Conservation (phyloP, 352 stramenopile genomes). For the Phytophthora sojae region DNA sequence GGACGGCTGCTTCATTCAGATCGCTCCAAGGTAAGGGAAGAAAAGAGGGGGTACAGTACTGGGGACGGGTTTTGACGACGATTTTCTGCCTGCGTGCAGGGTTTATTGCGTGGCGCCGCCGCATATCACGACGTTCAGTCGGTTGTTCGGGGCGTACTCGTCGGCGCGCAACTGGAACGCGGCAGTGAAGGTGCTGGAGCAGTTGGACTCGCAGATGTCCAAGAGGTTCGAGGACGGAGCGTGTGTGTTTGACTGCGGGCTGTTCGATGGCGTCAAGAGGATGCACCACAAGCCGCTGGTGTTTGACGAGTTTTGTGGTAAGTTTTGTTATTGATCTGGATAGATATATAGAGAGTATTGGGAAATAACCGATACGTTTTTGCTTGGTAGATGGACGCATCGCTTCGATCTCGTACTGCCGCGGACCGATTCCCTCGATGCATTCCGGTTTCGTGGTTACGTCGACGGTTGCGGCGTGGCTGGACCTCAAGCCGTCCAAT, state of each 20-base stretch:
- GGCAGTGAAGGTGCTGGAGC: conserved; percentile 76
- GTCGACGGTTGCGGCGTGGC: conserved; percentile 85
- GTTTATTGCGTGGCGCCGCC: conserved; percentile 83
- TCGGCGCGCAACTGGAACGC: conserved; percentile 73
- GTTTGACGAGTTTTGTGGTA: conserved; percentile 89
- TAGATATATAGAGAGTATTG: too few relatives aligned
- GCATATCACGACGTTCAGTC: conserved; percentile 82
- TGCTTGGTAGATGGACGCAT: conserved; percentile 70
- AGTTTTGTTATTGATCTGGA: conserved; percentile 4
- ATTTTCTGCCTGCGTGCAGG: conserved; percentile 38
- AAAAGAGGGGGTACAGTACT: neutral
- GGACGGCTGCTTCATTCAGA: conserved; percentile 84
- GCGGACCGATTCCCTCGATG: conserved; percentile 80
- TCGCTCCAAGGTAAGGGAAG: conserved; percentile 64
- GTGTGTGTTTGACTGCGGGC: conserved; percentile 87
- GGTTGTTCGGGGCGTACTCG: conserved; percentile 70
- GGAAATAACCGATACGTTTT: neutral
- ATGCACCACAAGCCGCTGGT: conserved; percentile 84
- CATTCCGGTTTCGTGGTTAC: conserved; percentile 86
- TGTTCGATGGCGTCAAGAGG: conserved; percentile 87
- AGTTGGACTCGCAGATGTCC: conserved; percentile 66
- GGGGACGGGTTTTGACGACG: neutral
- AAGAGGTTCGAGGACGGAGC: conserved; percentile 85
- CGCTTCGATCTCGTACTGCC: conserved; percentile 81
- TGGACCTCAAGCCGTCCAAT: conserved; percentile 79